These are phyloP conservation scores for Komagataella pastoris DNA, from an alignment of 805 yeast genomes.

Conservation along the genomic window DNA sequence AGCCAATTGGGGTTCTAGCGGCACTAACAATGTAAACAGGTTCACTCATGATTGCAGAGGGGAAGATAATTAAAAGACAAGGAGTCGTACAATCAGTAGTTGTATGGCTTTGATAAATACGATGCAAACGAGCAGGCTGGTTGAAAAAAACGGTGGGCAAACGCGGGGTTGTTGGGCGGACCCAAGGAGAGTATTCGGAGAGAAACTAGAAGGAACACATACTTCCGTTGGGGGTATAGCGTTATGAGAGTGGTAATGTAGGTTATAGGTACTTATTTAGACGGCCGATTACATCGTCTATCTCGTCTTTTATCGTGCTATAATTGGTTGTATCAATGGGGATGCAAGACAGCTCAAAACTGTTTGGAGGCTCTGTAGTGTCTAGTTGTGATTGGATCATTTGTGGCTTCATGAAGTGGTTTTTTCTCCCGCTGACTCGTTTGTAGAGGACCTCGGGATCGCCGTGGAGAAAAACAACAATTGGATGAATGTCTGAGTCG, in stretches of 20 bases:
- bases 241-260: neutral
- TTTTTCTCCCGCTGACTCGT: conserved; percentile 51
- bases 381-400: conserved; percentile 76
- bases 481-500: conserved; percentile 23
- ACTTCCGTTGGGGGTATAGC: neutral
- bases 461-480: conserved; percentile 58
- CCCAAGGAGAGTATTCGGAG: neutral
- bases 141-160: neutral
- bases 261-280: neutral
- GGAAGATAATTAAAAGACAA: neutral
- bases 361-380: conserved; percentile 58
- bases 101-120: neutral
- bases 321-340: neutral
- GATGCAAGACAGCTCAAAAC: conserved; percentile 10
- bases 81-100: neutral
- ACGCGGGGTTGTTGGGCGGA: neutral
- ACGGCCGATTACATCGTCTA: neutral
- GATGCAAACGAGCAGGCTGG: neutral
- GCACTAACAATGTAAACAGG: conserved; percentile 81
- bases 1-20: conserved; percentile 93
- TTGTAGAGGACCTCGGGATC: conserved; percentile 42
- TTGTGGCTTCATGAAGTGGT: conserved; percentile 78
- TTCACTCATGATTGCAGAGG: conserved; percentile 4
- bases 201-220: neutral
- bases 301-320: neutral